Evolutionary conservation across 1,284 basidiomycete species (phyloP).

Genomic region (Ceratobasidium sp.): DNA sequence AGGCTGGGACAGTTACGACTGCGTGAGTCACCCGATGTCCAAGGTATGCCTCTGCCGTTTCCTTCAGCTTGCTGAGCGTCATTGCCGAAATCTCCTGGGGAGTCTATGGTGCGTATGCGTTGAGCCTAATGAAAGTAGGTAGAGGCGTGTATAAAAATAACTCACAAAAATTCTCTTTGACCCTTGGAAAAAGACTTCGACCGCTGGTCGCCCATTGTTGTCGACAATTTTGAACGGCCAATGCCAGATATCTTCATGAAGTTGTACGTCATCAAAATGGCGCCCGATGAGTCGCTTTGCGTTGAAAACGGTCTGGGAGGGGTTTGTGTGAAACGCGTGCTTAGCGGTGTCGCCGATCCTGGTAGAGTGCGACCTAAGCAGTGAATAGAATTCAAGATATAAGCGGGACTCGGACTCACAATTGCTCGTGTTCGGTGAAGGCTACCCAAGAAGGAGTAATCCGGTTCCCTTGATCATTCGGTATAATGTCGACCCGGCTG

Average conservation of each 20-base stretch:
- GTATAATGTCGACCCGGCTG: conserved; percentile 19
- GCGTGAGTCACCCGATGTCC: conserved; percentile 70
- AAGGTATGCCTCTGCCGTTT: conserved; percentile 70
- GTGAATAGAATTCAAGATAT: not conserved
- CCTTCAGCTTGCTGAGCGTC: conserved; percentile 65
- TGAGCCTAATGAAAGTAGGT: no score
- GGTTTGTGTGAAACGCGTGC: conserved; percentile 11
- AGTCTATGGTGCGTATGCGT: no score
- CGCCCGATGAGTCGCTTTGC: conserved; percentile 68
- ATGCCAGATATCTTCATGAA: conserved; percentile 62
- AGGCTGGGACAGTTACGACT: conserved; percentile 69
- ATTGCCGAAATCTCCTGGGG: not conserved
- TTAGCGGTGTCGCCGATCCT: not conserved
- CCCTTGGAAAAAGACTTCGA: conserved; percentile 66
- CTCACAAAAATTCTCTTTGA: conserved; percentile 63
- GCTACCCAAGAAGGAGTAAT: conserved; percentile 58
- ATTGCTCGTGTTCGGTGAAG: conserved; percentile 50
- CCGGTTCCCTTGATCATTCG: conserved; percentile 54
- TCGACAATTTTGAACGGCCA: conserved; percentile 64
- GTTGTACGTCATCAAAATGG: conserved; percentile 57
- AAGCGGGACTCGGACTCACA: conserved; percentile 46
- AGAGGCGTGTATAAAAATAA: no score
- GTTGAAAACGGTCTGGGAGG: conserved; percentile 66
- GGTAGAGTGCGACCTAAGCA: no score
- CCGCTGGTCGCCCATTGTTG: conserved; percentile 58